Base-by-base conservation (phyloP, 805 yeast genomes). In the Wickerhamiella allomyrinae region DNA sequence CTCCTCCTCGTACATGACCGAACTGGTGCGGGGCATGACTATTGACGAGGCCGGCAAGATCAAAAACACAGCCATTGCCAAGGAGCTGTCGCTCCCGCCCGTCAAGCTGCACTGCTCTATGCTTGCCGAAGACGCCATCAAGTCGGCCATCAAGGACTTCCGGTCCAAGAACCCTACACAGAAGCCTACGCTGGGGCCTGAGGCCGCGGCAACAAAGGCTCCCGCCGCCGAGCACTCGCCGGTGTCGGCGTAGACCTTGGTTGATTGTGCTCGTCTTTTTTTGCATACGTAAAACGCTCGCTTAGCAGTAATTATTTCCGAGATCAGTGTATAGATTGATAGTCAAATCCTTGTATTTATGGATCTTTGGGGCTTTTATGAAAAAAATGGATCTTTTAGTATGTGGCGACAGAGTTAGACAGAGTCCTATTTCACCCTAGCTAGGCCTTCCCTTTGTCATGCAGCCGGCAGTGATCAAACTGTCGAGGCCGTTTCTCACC, bases 91-190 rank as follows among this genome's bases (percentile, higher is more conserved):
- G 45, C 71, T 91, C 55, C 98, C 98, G 17, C 98, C 98, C 1
- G 97, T 91, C 43, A 91, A 91, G 62, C 71, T 91, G 55, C 98
- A 91, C 61, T 91, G 98, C 63, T 85, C 95, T 14, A 91, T 91
- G 98, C 71, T 91, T 56, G 98, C 98, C 14, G 98, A 91, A 64
- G 98, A 91, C 57, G 98, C 98, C 40, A 91, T 91, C 63, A 89
- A 91, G 71, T 78, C 87, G 41, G 98, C 98, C 11, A 86, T 91
- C 53, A 86, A 84, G 67, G 97, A 91, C 63, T 91, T 89, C 71
- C 78, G 75, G 64, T 63, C 85, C 40, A 91, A 91, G 78, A 76
- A 94, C 48, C 59, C 51, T 45, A 77, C 83, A 41, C 66, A 91
- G 78, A 76, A 94, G 48, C 59, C 51, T 45, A 77, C 83, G 41